These are phyloP conservation scores for Sugiyamaella neomexicana DNA, from an alignment of 1,139 yeast species.

Conservation along the genomic window DNA sequence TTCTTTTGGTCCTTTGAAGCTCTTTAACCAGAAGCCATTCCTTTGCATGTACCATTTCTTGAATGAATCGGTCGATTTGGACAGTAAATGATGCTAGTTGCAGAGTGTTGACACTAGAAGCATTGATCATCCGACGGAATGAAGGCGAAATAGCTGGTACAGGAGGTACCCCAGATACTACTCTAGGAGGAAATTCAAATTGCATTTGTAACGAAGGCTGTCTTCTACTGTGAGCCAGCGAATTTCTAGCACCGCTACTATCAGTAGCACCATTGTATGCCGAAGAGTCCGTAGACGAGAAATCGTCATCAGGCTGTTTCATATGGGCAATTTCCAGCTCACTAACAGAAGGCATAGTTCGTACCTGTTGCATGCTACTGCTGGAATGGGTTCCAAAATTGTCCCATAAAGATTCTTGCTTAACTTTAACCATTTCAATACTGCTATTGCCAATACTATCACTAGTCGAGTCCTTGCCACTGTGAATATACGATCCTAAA, in stretches of 20 bases:
- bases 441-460: conserved; percentile 1
- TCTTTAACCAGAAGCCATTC: conserved; percentile 16
- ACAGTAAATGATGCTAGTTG: conserved; percentile 38
- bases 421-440: conserved; percentile 5
- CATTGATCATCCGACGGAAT: conserved; percentile 31
- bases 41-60: conserved; percentile 12
- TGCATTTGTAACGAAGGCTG: conserved; percentile 21
- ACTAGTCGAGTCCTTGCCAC: conserved; percentile 20
- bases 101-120: conserved; percentile 34
- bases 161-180: conserved; percentile 9
- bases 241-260: neutral
- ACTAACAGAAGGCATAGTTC: conserved; percentile 16
- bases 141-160: conserved; percentile 20
- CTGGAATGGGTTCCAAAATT: conserved; percentile 1
- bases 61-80: conserved; percentile 28
- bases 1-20: conserved; percentile 29
- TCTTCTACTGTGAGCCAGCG: conserved; percentile 8
- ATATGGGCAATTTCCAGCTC: conserved; percentile 15
- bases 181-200: conserved; percentile 17
- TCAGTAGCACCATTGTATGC: neutral
- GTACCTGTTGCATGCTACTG: conserved; percentile 6
- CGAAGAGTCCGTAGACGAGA: conserved; percentile 1
- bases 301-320: conserved; percentile 9
- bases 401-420: conserved; percentile 13
- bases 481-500: conserved; percentile 36